Percentiles rank a stretch among this genome's conserved stretches.
phyloP scores from a whole-genome alignment of 495 filamentous ascomycete species.

The Aspergillus biplanus region DNA sequence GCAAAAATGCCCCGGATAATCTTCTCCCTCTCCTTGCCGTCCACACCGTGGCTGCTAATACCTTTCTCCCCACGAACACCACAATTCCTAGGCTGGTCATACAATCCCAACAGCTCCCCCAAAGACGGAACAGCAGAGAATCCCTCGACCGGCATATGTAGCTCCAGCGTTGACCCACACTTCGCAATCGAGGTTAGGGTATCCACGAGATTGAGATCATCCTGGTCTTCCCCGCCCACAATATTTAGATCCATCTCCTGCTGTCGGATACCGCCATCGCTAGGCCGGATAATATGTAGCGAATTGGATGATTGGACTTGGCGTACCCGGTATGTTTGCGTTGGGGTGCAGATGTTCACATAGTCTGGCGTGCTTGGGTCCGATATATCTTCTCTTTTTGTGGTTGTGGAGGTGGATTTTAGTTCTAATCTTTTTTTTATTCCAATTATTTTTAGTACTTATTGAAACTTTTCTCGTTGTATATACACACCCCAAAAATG shows the following conservation, averaged over 20 bases:
- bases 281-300: constrained; percentile 70
- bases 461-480: too few relatives aligned
- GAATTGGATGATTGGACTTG: constrained; percentile 94
- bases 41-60: not conserved
- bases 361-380: constrained; percentile 43
- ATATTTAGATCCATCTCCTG: constrained; percentile 22
- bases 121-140: constrained; percentile 41
- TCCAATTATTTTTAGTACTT: not conserved
- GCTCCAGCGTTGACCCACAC: constrained; percentile 74
- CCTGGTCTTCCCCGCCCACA: constrained; percentile 13
- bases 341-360: constrained; percentile 72
- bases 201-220: constrained; percentile 40
- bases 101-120: constrained; percentile 39
- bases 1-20: constrained; percentile 36
- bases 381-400: not conserved
- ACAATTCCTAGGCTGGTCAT: constrained; percentile 19
- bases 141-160: constrained; percentile 42
- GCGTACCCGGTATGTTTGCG: constrained; percentile 75
- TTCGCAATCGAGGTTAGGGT: constrained; percentile 67
- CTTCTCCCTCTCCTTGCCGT: not conserved
- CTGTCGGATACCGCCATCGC: constrained; percentile 32
- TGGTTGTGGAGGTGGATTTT: constrained; percentile 46
- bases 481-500: too few relatives aligned
- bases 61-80: constrained; percentile 13
- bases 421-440: constrained; percentile 61